Percentiles rank a stretch among this genome's conserved stretches.
Conservation (phyloP, 768 basidiomycete genomes). For the Leucosporidium scottii region DNA sequence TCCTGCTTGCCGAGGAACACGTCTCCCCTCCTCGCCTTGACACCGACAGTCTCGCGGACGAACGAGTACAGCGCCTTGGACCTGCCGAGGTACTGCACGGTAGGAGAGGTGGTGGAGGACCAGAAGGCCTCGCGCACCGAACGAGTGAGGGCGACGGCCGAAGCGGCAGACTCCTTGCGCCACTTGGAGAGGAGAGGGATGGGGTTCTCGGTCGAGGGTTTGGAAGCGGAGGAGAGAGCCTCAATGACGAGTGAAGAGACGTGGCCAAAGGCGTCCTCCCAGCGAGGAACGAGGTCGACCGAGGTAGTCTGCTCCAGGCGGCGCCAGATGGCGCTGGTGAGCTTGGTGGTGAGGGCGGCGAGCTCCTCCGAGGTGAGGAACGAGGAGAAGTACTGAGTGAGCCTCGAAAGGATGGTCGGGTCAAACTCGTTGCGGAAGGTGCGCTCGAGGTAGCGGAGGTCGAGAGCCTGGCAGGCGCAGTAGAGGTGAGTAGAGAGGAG, state of each 20-base stretch:
- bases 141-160: slow-evolving; percentile 53
- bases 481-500: slow-evolving; percentile 70
- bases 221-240: slow-evolving; percentile 29
- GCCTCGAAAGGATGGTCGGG: slow-evolving; percentile 51
- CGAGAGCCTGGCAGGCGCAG: slow-evolving; percentile 65
- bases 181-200: slow-evolving; percentile 28
- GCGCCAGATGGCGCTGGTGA: slow-evolving; percentile 34
- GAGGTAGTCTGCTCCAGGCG: slow-evolving; percentile 60
- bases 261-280: slow-evolving; percentile 63
- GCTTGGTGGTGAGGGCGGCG: slow-evolving; percentile 29
- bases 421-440: slow-evolving; percentile 55
- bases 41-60: slow-evolving; percentile 62
- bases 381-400: slow-evolving; percentile 47
- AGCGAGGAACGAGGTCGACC: slow-evolving; percentile 63
- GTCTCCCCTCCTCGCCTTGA: slow-evolving; percentile 53
- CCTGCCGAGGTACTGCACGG: slow-evolving; percentile 58
- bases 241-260: slow-evolving; percentile 60
- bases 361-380: slow-evolving; percentile 42
- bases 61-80: slow-evolving; percentile 71
- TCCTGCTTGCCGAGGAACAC: slow-evolving; percentile 48
- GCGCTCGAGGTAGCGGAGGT: slow-evolving; percentile 65
- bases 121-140: slow-evolving; percentile 48
- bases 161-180: slow-evolving; percentile 46
- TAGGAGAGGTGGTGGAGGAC: slow-evolving; percentile 47
- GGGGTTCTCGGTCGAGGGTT: slow-evolving; percentile 36